Percentiles rank a stretch among this genome's conserved stretches.
phyloP scores from a whole-genome alignment of 768 basidiomycete species.

The Serendipita sp. region DNA sequence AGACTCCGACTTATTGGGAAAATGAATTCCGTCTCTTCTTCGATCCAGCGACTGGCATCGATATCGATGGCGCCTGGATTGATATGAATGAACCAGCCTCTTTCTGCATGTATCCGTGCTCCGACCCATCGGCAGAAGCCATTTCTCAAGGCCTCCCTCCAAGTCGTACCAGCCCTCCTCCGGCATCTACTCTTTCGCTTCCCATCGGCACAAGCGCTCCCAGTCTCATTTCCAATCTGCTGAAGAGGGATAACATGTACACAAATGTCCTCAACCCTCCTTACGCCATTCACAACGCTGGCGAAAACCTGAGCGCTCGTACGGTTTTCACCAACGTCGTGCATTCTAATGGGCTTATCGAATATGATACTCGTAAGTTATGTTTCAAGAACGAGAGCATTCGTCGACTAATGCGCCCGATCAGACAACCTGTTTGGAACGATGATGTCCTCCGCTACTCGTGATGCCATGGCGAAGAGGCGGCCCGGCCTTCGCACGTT shows the following conservation, averaged over 20 bases:
- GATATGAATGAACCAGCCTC: constrained; percentile 36
- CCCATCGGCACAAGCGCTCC: constrained; percentile 21
- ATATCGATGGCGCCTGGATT: constrained; percentile 52
- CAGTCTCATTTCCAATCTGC: constrained; percentile 13
- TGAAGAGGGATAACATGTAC: constrained; percentile 1
- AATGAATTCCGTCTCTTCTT: constrained; percentile 51
- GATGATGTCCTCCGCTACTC: constrained; percentile 54
- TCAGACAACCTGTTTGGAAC: constrained; percentile 57
- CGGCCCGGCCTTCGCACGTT: constrained; percentile 47
- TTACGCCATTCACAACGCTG: constrained; percentile 19
- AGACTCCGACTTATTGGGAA: constrained; percentile 43
- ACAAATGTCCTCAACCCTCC: constrained; percentile 10
- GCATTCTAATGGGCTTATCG: constrained; percentile 10
- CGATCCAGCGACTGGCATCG: constrained; percentile 31
- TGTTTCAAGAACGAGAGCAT: neutral
- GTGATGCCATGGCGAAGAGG: constrained; percentile 39
- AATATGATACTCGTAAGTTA: constrained; percentile 13
- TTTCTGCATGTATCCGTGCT: constrained; percentile 51
- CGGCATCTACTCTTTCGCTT: constrained; percentile 37
- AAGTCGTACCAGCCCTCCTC: constrained; percentile 30
- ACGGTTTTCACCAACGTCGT: constrained; percentile 20
- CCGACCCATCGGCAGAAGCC: constrained; percentile 44
- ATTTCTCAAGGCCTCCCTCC: constrained; percentile 38
- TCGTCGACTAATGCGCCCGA: constrained; percentile 7
- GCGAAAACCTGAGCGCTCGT: constrained; percentile 27